Percentiles rank a stretch among this genome's conserved stretches.
Evolutionary conservation across 2,329 filamentous ascomycete genomes (phyloP).

Genomic region (Botrytis cinerea): DNA sequence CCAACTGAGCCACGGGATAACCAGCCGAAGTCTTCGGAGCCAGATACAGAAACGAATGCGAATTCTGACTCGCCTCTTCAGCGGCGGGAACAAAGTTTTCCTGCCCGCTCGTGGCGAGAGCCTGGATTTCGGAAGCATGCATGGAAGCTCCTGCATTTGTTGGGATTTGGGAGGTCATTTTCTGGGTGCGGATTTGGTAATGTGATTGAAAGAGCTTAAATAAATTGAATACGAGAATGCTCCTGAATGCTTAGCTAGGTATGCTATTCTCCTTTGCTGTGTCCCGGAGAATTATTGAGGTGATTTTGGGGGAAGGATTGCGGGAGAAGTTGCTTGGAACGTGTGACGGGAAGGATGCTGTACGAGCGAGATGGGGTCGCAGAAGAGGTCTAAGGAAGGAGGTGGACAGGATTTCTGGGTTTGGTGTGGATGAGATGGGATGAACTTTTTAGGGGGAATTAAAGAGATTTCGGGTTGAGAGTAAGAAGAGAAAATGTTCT

Average conservation of each 20-base stretch:
- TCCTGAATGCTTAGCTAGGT: background rate
- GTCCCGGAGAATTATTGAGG: background rate
- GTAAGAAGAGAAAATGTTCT: background rate
- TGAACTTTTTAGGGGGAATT: background rate
- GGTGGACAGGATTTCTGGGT: background rate
- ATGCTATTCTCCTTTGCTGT: constrained; percentile 3
- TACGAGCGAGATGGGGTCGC: constrained; percentile 15
- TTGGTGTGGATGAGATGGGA: constrained; percentile 9
- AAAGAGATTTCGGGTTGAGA: background rate
- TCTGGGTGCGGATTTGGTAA: constrained; percentile 16
- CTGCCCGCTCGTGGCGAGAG: constrained; percentile 26
- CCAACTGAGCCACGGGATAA: constrained; percentile 30
- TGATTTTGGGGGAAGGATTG: background rate
- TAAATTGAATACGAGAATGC: constrained; percentile 15
- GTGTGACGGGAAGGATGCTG: constrained; percentile 15
- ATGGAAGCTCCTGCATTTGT: constrained; percentile 17
- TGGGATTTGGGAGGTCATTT: constrained; percentile 15
- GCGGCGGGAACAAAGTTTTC: constrained; percentile 32
- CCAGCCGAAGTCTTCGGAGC: constrained; percentile 36
- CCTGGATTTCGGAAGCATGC: constrained; percentile 19
- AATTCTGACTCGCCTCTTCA: constrained; percentile 25
- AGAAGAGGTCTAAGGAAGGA: constrained; percentile 15
- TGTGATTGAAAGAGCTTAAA: constrained; percentile 19
- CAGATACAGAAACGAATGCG: constrained; percentile 36
- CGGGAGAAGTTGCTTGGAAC: constrained; percentile 1